Conservation (phyloP, 176 grass and related monocot species). For the Oryza coarctata region DNA sequence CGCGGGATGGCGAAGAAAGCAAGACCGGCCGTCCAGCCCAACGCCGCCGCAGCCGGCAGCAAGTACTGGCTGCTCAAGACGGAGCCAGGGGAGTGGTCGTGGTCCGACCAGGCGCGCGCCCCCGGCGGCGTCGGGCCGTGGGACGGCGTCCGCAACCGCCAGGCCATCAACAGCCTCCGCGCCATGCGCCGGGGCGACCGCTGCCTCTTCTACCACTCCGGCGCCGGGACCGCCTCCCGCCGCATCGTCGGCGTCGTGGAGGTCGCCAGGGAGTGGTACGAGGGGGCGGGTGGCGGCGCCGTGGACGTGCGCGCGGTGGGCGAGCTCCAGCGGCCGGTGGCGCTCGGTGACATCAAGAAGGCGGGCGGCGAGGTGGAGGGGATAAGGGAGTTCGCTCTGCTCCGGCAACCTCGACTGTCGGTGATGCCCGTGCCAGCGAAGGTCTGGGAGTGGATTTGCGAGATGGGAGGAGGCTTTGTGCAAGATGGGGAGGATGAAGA, state of each 20-base stretch:
- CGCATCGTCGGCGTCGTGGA: conserved; percentile 68
- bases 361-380: conserved; percentile 49
- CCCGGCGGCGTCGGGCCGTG: conserved; percentile 62
- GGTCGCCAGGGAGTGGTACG: conserved; percentile 69
- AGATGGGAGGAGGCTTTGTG: conserved; percentile 64
- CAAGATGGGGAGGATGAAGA: conserved; percentile 30
- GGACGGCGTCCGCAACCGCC: conserved; percentile 83
- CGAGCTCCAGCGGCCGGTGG: conserved; percentile 45
- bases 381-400: conserved; percentile 66
- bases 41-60: neutral
- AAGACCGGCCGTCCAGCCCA: neutral
- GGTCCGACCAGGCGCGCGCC: conserved; percentile 68
- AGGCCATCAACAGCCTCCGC: conserved; percentile 70
- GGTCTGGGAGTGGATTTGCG: conserved; percentile 71
- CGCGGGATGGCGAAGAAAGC: conserved; percentile 44
- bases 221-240: conserved; percentile 49
- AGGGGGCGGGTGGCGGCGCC: conserved; percentile 44
- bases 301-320: conserved; percentile 73
- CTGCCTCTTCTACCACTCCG: conserved; percentile 90
- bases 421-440: conserved; percentile 66
- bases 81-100: conserved; percentile 87
- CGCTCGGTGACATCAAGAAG: conserved; percentile 70
- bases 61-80: conserved; percentile 80
- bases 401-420: conserved; percentile 74
- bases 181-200: conserved; percentile 63